Evolutionary conservation across 495 filamentous ascomycete species (phyloP).

Genomic region (Tetracladium setigerum): DNA sequence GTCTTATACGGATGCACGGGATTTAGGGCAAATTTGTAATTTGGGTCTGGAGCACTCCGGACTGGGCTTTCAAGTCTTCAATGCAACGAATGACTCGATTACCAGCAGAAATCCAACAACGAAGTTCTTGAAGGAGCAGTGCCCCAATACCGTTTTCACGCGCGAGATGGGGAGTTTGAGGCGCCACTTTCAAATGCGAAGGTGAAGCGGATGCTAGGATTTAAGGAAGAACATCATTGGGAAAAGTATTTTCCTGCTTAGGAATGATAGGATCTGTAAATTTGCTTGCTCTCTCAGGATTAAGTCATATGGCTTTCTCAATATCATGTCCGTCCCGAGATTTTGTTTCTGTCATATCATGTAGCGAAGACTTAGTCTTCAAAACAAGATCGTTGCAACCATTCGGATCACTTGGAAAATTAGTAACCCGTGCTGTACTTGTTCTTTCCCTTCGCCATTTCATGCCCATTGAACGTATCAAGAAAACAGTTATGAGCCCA

Average conservation of each 20-base stretch:
- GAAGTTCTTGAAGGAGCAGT: slow-evolving; percentile 37
- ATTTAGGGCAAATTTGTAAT: slow-evolving; percentile 49
- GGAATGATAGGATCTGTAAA: no score
- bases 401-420: no score
- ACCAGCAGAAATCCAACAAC: slow-evolving; percentile 35
- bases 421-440: no score
- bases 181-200: slow-evolving; percentile 49
- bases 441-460: neutral
- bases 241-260: neutral
- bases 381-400: no score
- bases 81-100: slow-evolving; percentile 50
- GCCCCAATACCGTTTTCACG: slow-evolving; percentile 38
- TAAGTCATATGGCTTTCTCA: no score
- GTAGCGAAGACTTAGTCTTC: no score
- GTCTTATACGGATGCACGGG: slow-evolving; percentile 49
- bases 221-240: slow-evolving; percentile 47
- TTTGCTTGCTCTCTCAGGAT: no score
- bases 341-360: no score
- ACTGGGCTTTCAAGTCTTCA: slow-evolving; percentile 51
- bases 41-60: slow-evolving; percentile 36
- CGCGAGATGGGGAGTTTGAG: slow-evolving; percentile 44
- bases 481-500: neutral
- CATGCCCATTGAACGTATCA: neutral
- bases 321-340: no score
- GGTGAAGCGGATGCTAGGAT: slow-evolving; percentile 45